These are phyloP conservation scores for Aureobasidium musti DNA, from an alignment of 2,329 filamentous ascomycete species.

Conservation along the genomic window DNA sequence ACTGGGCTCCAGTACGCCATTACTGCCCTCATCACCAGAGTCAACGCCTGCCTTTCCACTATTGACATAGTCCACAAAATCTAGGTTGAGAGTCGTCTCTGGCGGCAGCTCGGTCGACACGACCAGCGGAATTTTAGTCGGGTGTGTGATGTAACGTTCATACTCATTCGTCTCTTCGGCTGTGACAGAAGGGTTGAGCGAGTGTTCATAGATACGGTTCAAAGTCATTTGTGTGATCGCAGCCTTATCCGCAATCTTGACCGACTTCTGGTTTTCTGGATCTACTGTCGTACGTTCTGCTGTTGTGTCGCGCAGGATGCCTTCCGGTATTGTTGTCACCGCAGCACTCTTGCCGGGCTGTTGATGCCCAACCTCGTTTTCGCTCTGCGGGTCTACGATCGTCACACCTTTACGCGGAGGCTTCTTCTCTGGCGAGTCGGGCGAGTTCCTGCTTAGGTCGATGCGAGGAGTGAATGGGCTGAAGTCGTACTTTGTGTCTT, in stretches of 20 bases:
- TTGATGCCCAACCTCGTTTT: constrained; percentile 34
- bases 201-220: constrained; percentile 79
- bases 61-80: constrained; percentile 80
- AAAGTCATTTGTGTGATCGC: constrained; percentile 87
- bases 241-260: constrained; percentile 64
- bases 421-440: constrained; percentile 59
- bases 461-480: constrained; percentile 81
- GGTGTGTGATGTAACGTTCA: constrained; percentile 82
- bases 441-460: constrained; percentile 42
- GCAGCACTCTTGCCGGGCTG: constrained; percentile 4
- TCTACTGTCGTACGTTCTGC: constrained; percentile 13
- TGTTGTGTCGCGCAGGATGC: constrained; percentile 29
- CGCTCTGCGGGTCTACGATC: constrained; percentile 62
- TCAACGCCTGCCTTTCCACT: constrained; percentile 54
- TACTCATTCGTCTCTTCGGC: constrained; percentile 81
- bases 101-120: constrained; percentile 66
- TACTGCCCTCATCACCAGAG: constrained; percentile 43
- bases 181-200: constrained; percentile 80
- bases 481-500: constrained; percentile 72
- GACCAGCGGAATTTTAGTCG: constrained; percentile 83
- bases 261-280: constrained; percentile 16
- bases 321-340: constrained; percentile 16
- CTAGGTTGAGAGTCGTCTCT: constrained; percentile 55
- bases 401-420: constrained; percentile 66
- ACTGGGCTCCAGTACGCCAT: constrained; percentile 50